Evolutionary conservation across 495 filamentous ascomycete genomes (phyloP).

Genomic region (Achaetomiella virescens): DNA sequence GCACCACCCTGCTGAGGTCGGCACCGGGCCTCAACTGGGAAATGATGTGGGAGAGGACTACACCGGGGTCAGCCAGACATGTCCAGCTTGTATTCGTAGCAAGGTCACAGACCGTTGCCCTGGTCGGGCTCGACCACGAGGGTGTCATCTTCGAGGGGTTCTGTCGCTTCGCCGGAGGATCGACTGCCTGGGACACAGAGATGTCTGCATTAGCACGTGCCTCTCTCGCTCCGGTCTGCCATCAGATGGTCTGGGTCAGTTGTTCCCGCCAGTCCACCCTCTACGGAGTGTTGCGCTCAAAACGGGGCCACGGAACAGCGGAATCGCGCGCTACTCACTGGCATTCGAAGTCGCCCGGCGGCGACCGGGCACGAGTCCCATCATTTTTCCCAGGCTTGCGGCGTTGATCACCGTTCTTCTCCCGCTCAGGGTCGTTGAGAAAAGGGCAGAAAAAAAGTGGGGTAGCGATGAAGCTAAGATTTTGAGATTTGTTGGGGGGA

Average conservation of each 20-base stretch:
- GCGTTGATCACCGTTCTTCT: background rate
- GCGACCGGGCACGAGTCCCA: constrained; percentile 30
- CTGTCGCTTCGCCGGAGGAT: constrained; percentile 38
- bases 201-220: constrained; percentile 12
- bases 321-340: constrained; percentile 26
- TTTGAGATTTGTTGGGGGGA: background rate
- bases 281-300: constrained; percentile 21
- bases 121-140: constrained; percentile 67
- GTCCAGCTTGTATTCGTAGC: background rate
- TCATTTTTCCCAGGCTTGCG: constrained; percentile 14
- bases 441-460: constrained; percentile 12
- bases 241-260: constrained; percentile 14
- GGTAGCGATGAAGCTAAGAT: background rate
- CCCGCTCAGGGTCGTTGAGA: background rate
- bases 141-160: constrained; percentile 62
- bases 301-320: constrained; percentile 9
- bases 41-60: constrained; percentile 92
- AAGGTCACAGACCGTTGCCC: constrained; percentile 54
- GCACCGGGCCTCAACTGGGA: constrained; percentile 93
- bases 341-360: constrained; percentile 33
- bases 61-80: constrained; percentile 7
- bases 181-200: constrained; percentile 37
- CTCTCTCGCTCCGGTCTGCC: constrained; percentile 22
- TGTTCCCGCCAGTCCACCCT: too few species aligned
- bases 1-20: constrained; percentile 85